phyloP scores from a whole-genome alignment of 129 eudicot genomes.

The Flaveria bidentis region DNA sequence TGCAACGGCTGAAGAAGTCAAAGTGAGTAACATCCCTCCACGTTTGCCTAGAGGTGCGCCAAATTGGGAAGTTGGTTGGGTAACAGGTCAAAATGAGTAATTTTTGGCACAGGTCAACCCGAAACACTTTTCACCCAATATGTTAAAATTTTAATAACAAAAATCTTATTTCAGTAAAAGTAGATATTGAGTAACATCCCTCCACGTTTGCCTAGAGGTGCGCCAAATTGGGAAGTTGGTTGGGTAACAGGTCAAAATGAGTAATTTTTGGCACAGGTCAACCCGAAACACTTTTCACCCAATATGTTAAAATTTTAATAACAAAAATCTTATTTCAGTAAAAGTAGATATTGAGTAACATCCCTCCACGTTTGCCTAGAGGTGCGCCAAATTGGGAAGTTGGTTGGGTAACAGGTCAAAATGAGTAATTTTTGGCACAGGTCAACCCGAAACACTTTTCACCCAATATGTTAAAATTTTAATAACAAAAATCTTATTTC shows the following conservation, averaged over 20 bases:
- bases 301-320: too few species aligned
- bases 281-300: background rate
- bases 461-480: background rate
- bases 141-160: too few species aligned
- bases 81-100: background rate
- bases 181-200: conserved; percentile 35
- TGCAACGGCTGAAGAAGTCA: conserved; percentile 63
- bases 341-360: too few species aligned
- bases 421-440: background rate
- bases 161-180: too few species aligned
- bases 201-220: background rate
- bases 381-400: background rate
- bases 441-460: background rate
- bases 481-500: background rate
- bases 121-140: too few species aligned
- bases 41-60: background rate
- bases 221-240: background rate
- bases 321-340: too few species aligned
- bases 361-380: background rate
- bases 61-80: background rate
- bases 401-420: background rate
- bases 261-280: background rate
- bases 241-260: background rate
- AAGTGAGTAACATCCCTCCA: conserved; percentile 40
- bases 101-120: background rate